Base-by-base conservation (phyloP, 2,329 filamentous ascomycete species). In the Neofusicoccum ribis region DNA sequence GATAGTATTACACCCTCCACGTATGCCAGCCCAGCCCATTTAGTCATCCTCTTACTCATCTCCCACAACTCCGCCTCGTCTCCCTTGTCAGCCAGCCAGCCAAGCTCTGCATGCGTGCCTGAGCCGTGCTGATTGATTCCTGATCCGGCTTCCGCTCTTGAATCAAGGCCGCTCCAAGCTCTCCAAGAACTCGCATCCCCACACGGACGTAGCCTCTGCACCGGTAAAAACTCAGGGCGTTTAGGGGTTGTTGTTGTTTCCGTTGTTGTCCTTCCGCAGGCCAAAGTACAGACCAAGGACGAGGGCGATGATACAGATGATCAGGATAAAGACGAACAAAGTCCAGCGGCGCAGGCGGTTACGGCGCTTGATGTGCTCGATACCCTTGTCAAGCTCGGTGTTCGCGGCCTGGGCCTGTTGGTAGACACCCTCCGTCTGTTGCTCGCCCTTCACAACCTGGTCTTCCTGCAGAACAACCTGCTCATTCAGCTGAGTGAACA, bases 321-420 rank as follows among this genome's bases (percentile, higher is more conserved):
- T 84, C 27, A 79, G 66, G 20, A 84, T 71, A 34, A 79, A 72
- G 51, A 93, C 81, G 67, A 87, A 78, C 67, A 91, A 80, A 74
- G 89, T 91, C 85, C 86, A 92, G 91, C 91, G 93, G 83, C 94
- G 94, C 79, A 92, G 85, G 82, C 88, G 91, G 72, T 90, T 85
- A 70, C 86, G 85, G 70, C 86, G 84, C 69, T 85, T 83, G 58
- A 90, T 91, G 71, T 85, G 85, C 68, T 85, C 82, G 70, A 89
- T 91, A 66, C 88, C 91, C 73, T 86, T 83, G 70, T 85, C 84
- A 67, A 94, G 86, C 70, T 94, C 85, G 67, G 82, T 81, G 77
- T 91, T 92, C 70, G 86, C 91, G 69, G 87, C 84, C 70, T 89
- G 83, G 60, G 91, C 84, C 74, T 93, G 86, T 67, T 86, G 81